phyloP scores from a whole-genome alignment of 2,329 filamentous ascomycete species.

The Didymella pinodella region DNA sequence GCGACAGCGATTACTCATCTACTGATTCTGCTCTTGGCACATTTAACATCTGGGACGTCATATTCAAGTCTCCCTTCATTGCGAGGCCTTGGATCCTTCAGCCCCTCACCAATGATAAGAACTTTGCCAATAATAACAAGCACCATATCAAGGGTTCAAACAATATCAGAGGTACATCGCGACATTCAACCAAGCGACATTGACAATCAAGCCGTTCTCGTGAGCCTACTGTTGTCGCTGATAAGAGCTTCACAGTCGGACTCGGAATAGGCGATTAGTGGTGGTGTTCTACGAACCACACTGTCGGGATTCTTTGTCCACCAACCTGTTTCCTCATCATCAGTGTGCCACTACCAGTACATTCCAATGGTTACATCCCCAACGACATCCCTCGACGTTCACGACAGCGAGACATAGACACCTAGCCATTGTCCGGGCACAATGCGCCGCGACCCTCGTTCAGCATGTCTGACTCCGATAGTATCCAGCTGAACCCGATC shows the following conservation, averaged over 20 bases:
- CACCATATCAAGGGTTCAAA: not conserved
- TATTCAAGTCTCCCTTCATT: not conserved
- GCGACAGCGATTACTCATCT: not conserved
- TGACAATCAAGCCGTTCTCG: not conserved
- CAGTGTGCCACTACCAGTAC: not conserved
- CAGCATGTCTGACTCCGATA: constrained; percentile 11
- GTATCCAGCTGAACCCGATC: not conserved
- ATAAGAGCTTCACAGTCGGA: not conserved
- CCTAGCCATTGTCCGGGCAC: not conserved
- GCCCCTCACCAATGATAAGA: not conserved
- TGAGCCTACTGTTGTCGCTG: not conserved
- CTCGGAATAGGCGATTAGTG: not conserved
- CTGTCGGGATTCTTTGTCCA: constrained; percentile 8
- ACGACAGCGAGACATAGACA: not conserved
- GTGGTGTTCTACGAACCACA: constrained; percentile 1
- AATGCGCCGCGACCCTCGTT: not conserved
- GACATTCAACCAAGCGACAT: not conserved
- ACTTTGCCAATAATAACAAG: not conserved
- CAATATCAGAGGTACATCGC: not conserved
- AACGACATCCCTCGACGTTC: not conserved
- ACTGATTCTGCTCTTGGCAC: not conserved
- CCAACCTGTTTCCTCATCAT: not conserved
- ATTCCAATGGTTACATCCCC: not conserved
- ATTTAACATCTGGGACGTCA: not conserved
- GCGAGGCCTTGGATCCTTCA: not conserved